These are phyloP conservation scores for Penicillium sumatraense DNA, from an alignment of 2,329 filamentous ascomycete genomes.

Conservation along the genomic window DNA sequence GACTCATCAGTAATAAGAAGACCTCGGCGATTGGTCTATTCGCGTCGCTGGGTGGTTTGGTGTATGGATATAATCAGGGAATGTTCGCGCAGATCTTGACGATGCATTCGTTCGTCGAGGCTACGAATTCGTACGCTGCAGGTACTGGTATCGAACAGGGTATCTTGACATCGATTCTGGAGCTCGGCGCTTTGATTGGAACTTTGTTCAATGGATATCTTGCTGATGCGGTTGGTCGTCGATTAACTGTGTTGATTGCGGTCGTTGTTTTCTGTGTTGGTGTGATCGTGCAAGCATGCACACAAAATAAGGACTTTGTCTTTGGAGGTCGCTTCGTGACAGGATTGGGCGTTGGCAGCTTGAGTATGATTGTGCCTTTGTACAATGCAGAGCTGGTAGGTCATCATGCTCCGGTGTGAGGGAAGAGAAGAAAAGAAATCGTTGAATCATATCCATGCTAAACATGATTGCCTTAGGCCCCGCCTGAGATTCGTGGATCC, in stretches of 20 bases:
- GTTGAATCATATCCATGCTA: too few species aligned
- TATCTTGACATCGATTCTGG: slow-evolving; percentile 46
- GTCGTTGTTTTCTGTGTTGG: slow-evolving; percentile 42
- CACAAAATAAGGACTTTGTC: slow-evolving; percentile 35
- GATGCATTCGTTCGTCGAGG: slow-evolving; percentile 52
- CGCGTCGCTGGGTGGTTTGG: slow-evolving; percentile 56
- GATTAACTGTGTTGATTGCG: slow-evolving; percentile 38
- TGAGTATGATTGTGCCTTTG: slow-evolving; percentile 48
- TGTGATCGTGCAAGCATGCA: slow-evolving; percentile 44
- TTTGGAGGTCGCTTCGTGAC: slow-evolving; percentile 48
- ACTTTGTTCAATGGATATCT: slow-evolving; percentile 43
- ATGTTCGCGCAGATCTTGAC: slow-evolving; percentile 72
- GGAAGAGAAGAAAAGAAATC: background rate
- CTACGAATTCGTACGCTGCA: slow-evolving; percentile 37
- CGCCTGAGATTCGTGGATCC: slow-evolving; percentile 48
- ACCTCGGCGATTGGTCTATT: slow-evolving; percentile 62
- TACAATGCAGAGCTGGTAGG: slow-evolving; percentile 43
- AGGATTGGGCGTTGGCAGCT: slow-evolving; percentile 48
- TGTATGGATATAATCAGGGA: slow-evolving; percentile 72
- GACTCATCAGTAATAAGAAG: slow-evolving; percentile 57
- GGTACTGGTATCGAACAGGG: slow-evolving; percentile 34
- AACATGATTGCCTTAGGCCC: too few species aligned
- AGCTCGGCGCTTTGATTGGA: slow-evolving; percentile 46
- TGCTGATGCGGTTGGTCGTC: slow-evolving; percentile 41
- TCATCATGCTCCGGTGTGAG: background rate